Percentiles rank a stretch among this genome's conserved stretches.
Conservation (phyloP, 2,329 filamentous ascomycete species). For the Madurella fahalii region DNA sequence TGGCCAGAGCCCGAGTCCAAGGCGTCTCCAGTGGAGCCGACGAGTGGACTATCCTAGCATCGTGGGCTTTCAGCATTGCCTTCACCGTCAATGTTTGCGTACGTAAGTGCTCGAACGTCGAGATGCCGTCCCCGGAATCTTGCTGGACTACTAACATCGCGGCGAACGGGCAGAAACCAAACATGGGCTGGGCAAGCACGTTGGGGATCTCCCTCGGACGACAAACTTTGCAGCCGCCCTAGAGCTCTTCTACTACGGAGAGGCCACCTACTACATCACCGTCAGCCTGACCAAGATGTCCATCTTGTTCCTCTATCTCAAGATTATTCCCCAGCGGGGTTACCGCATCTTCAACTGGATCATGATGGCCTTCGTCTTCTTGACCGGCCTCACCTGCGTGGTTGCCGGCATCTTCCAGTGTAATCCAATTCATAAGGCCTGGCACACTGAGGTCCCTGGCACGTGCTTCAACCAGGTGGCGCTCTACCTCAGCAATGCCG, state of each 20-base stretch:
- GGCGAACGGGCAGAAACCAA: too few species aligned
- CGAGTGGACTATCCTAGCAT: too few species aligned
- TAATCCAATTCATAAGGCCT: slow-evolving; percentile 9
- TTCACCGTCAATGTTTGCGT: too few species aligned
- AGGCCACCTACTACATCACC: slow-evolving; percentile 14
- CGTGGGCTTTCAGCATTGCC: too few species aligned
- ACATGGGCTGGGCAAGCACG: too few species aligned
- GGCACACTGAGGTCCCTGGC: slow-evolving; percentile 11
- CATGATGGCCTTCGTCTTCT: slow-evolving; percentile 30
- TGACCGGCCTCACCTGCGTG: slow-evolving; percentile 1
- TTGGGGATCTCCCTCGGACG: too few species aligned
- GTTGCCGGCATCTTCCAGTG: slow-evolving; percentile 14
- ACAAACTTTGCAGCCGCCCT: too few species aligned
- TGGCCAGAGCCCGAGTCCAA: too few species aligned
- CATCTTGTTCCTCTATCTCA: slow-evolving; percentile 37
- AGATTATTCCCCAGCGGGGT: slow-evolving; percentile 30
- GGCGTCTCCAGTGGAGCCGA: too few species aligned
- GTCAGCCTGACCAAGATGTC: slow-evolving; percentile 34
- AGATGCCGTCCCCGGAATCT: too few species aligned
- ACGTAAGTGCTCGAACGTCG: too few species aligned
- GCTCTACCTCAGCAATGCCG: slow-evolving; percentile 27
- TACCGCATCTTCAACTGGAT: slow-evolving; percentile 27
- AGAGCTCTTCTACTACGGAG: slow-evolving; percentile 26
- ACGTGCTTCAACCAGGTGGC: slow-evolving; percentile 22
- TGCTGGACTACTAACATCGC: too few species aligned